Evolutionary conservation across 1,284 basidiomycete genomes (phyloP).

Genomic region (Cerioporus squamosus): DNA sequence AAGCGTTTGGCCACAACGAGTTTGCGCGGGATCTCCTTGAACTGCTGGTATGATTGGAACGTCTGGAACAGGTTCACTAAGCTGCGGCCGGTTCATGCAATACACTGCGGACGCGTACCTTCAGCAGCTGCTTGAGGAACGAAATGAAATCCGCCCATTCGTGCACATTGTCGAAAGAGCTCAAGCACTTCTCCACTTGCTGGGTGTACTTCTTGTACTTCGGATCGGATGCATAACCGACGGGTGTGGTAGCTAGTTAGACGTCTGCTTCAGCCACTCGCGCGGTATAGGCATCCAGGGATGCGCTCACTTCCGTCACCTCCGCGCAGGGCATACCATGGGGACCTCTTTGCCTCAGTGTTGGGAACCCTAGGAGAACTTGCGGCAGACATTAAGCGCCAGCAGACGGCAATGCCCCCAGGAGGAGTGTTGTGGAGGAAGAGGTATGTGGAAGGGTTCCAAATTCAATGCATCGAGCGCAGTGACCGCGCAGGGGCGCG

Average conservation of each 20-base stretch:
- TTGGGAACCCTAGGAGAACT: conserved; percentile 21
- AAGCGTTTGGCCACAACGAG: conserved; percentile 94
- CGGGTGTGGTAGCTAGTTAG: conserved; percentile 30
- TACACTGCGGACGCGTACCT: conserved; percentile 48
- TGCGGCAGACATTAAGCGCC: conserved; percentile 22
- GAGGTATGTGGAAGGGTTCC: conserved; percentile 1
- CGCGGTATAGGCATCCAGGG: background rate
- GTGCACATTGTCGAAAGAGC: conserved; percentile 94
- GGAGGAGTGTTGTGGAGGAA: background rate
- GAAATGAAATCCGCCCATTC: conserved; percentile 99
- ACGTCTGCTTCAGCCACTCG: background rate
- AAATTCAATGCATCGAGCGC: background rate
- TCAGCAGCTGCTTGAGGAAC: conserved; percentile 93
- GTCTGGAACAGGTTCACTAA: conserved; percentile 57
- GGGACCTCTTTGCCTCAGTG: conserved; percentile 18
- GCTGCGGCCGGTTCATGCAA: background rate
- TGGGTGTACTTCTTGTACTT: conserved; percentile 95
- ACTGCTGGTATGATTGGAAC: conserved; percentile 89
- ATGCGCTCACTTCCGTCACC: conserved; percentile 25
- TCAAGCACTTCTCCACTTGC: conserved; percentile 91
- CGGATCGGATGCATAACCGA: conserved; percentile 76
- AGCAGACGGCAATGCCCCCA: background rate
- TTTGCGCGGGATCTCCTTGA: conserved; percentile 95
- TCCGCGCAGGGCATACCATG: conserved; percentile 25
- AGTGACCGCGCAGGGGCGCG: background rate